Evolutionary conservation across 139 green algal genomes (phyloP).

Genomic region (Penium margaritaceum): DNA sequence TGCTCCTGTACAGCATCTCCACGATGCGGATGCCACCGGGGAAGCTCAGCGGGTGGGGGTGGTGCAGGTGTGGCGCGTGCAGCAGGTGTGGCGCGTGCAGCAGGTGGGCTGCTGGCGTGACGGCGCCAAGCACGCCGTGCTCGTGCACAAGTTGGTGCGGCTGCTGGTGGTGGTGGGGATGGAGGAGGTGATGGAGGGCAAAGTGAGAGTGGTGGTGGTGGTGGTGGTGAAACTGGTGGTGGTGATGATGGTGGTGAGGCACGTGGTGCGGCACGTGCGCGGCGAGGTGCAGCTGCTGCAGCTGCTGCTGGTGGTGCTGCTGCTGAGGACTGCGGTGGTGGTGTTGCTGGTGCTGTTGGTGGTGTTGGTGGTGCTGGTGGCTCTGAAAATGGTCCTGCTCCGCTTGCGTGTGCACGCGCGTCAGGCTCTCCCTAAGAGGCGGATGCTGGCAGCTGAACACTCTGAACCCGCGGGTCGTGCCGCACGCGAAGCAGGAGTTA

Average conservation of each 20-base stretch:
- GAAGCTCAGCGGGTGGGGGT: neutral
- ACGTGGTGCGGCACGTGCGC: neutral
- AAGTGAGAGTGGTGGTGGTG: neutral
- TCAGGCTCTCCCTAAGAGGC: constrained; percentile 72
- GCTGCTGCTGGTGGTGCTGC: neutral
- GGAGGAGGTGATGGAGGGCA: neutral
- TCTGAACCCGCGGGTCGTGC: constrained; percentile 66
- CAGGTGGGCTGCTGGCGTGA: no score
- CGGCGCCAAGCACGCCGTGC: no score
- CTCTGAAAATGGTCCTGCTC: no score
- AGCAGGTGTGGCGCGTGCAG: neutral
- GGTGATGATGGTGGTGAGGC: neutral
- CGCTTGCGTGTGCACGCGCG: no score
- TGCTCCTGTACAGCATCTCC: constrained; percentile 88
- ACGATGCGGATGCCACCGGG: constrained; percentile 64
- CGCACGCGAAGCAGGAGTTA: constrained; percentile 69
- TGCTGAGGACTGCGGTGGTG: no score
- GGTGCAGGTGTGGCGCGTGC: neutral
- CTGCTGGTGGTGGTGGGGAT: constrained; percentile 5
- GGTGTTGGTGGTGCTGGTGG: no score
- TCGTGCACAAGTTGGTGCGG: neutral
- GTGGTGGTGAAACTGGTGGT: neutral
- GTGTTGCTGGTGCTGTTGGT: no score
- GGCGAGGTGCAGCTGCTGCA: neutral
- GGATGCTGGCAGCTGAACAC: constrained; percentile 73